A percentile compares a stretch with the other conserved stretches of the same genome.
Evolutionary conservation across 495 filamentous ascomycete species (phyloP).

Genomic region (Rusavskia elegans): DNA sequence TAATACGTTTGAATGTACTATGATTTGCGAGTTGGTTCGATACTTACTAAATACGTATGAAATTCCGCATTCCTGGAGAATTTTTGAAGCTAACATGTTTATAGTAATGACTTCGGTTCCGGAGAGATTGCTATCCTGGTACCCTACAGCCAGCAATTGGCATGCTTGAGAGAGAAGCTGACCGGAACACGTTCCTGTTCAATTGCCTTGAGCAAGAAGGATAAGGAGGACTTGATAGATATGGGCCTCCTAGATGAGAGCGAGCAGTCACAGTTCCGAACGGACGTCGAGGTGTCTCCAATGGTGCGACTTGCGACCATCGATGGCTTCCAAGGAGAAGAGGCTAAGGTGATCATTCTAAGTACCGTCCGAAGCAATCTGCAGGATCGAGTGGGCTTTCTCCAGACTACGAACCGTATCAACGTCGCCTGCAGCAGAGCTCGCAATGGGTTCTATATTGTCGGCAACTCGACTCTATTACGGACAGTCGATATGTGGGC

Average conservation of each 20-base stretch:
- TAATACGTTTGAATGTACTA: slow-evolving; percentile 32
- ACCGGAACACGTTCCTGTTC: slow-evolving; percentile 12
- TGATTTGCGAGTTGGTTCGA: slow-evolving; percentile 28
- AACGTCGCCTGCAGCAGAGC: slow-evolving; percentile 62
- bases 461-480: slow-evolving; percentile 47
- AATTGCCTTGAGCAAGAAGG: slow-evolving; percentile 36
- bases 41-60: slow-evolving; percentile 9
- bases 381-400: slow-evolving; percentile 45
- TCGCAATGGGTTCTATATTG: slow-evolving; percentile 64
- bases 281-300: slow-evolving; percentile 27
- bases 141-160: slow-evolving; percentile 14
- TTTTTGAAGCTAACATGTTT: not conserved
- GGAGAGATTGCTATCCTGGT: slow-evolving; percentile 13
- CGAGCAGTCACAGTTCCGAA: slow-evolving; percentile 6
- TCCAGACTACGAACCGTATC: slow-evolving; percentile 57
- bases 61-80: not conserved
- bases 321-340: slow-evolving; percentile 64
- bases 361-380: slow-evolving; percentile 60
- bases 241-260: slow-evolving; percentile 16
- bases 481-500: slow-evolving; percentile 48
- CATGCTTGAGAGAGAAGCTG: slow-evolving; percentile 14
- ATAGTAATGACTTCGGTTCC: slow-evolving; percentile 9
- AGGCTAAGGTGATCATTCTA: slow-evolving; percentile 58
- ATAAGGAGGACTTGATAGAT: slow-evolving; percentile 37
- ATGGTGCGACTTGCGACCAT: slow-evolving; percentile 48